Conservation (phyloP, 345 rosid species). For the Microthlaspi erraticum region DNA sequence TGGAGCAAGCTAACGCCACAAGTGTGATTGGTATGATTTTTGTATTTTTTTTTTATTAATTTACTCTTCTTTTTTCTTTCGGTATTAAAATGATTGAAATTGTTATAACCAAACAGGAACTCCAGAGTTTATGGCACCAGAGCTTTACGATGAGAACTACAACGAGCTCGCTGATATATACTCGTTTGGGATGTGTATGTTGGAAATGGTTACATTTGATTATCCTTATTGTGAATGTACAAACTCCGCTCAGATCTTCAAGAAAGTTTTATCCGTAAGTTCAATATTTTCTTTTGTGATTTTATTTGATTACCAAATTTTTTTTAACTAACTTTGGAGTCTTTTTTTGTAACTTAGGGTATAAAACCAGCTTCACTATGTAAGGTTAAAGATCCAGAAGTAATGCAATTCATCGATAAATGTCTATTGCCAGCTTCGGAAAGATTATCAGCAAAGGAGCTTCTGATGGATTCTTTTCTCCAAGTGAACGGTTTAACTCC, state of each 20-base stretch:
- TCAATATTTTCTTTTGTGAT: too few relatives aligned
- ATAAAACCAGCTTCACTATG: conserved; percentile 82
- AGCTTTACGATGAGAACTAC: conserved; percentile 81
- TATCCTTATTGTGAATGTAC: conserved; percentile 82
- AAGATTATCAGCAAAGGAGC: conserved; percentile 82
- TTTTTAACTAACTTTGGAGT: neutral
- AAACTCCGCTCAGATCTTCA: conserved; percentile 90
- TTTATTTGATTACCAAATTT: neutral
- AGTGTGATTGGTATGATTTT: conserved; percentile 79
- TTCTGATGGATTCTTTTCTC: conserved; percentile 74
- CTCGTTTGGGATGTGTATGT: conserved; percentile 89
- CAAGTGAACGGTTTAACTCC: conserved; percentile 62
- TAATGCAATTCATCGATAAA: conserved; percentile 82
- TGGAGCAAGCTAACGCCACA: conserved; percentile 88
- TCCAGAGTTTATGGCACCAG: conserved; percentile 96
- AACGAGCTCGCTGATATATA: conserved; percentile 81
- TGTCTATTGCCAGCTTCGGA: conserved; percentile 78
- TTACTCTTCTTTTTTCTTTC: neutral
- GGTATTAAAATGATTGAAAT: neutral
- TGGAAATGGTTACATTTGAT: conserved; percentile 87
- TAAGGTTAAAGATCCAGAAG: conserved; percentile 69
- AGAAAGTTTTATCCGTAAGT: conserved; percentile 84
- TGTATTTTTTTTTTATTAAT: too few relatives aligned
- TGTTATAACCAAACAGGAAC: conserved; percentile 52
- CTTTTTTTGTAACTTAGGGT: conserved; percentile 59